Evolutionary conservation across 768 basidiomycete species (phyloP).

Genomic region (Boletus patriciae): DNA sequence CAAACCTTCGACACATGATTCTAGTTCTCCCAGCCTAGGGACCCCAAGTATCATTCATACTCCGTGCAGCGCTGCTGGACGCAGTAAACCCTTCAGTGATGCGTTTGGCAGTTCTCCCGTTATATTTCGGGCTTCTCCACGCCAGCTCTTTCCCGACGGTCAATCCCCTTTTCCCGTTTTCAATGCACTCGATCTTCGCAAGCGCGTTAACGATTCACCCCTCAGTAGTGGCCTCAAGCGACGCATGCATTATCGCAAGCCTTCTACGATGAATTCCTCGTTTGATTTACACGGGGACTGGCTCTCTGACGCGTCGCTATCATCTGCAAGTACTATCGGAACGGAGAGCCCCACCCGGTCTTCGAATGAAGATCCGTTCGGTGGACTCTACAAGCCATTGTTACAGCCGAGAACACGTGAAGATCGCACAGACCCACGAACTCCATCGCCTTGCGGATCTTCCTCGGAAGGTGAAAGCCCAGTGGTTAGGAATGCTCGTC

Average conservation of each 20-base stretch:
- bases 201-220: conserved; percentile 50
- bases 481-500: conserved; percentile 38
- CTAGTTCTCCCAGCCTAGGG: conserved; percentile 33
- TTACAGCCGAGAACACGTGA: conserved; percentile 11
- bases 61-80: conserved; percentile 27
- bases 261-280: conserved; percentile 29
- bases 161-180: conserved; percentile 35
- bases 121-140: conserved; percentile 44
- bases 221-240: conserved; percentile 35
- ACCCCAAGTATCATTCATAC: conserved; percentile 33
- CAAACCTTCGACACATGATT: conserved; percentile 31
- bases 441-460: conserved; percentile 20
- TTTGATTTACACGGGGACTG: conserved; percentile 27
- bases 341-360: conserved; percentile 29
- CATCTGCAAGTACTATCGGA: conserved; percentile 23
- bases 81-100: conserved; percentile 29
- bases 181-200: conserved; percentile 34
- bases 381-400: conserved; percentile 43
- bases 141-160: conserved; percentile 39
- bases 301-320: conserved; percentile 33
- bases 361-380: conserved; percentile 46
- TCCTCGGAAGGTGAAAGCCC: conserved; percentile 50
- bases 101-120: conserved; percentile 36
- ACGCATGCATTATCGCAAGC: conserved; percentile 30
- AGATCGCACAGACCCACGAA: conserved; percentile 11